Percentiles rank a stretch among this genome's conserved stretches.
Evolutionary conservation across 495 filamentous ascomycete genomes (phyloP).

Genomic region (Evernia prunastri): DNA sequence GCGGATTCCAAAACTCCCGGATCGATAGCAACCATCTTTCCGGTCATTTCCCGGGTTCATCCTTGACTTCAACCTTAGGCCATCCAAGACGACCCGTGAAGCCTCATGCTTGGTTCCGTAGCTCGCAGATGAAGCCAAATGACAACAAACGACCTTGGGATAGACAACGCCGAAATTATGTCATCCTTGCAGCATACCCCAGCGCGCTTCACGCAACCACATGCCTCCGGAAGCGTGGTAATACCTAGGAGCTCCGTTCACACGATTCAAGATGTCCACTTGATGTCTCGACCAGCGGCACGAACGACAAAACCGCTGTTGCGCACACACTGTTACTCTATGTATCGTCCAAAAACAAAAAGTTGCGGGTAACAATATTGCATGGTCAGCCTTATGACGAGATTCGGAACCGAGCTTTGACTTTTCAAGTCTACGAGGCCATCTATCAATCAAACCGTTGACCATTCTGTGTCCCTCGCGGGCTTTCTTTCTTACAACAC

Average conservation of each 20-base stretch:
- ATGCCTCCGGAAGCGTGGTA: not conserved
- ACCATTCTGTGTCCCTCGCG: not conserved
- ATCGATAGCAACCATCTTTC: not conserved
- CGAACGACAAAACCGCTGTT: not conserved
- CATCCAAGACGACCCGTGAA: not conserved
- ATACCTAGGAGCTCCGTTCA: too few relatives aligned
- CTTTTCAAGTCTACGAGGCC: not conserved
- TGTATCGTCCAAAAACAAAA: not conserved
- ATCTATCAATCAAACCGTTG: not conserved
- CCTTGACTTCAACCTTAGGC: not conserved
- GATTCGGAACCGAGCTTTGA: not conserved
- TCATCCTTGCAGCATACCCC: not conserved
- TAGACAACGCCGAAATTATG: not conserved
- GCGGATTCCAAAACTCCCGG: not conserved
- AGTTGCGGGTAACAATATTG: not conserved
- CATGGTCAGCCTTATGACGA: not conserved
- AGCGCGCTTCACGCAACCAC: too few relatives aligned
- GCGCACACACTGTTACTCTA: not conserved
- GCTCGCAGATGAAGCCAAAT: not conserved
- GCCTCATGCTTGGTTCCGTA: not conserved
- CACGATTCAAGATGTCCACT: not conserved
- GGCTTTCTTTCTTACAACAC: not conserved
- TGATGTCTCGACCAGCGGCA: not conserved
- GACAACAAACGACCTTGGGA: not conserved
- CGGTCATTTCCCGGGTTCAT: not conserved